phyloP scores from a whole-genome alignment of 2,329 filamentous ascomycete species.

The Zasmidium angulare region DNA sequence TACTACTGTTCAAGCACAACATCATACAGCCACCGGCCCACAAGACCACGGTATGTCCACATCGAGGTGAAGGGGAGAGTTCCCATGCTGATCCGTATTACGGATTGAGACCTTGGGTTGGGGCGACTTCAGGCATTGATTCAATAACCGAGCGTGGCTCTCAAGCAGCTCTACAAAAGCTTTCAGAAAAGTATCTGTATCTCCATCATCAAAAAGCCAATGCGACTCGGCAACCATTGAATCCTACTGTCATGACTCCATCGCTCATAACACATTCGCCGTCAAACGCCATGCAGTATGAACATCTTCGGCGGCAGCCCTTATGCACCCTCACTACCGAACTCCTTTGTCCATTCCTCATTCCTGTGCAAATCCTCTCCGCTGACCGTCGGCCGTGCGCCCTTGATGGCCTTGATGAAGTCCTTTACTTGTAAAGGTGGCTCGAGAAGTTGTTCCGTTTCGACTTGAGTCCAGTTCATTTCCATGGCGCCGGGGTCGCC shows the following conservation, averaged over 20 bases:
- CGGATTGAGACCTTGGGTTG: no score
- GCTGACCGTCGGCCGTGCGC: conserved; percentile 85
- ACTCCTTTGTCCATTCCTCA: conserved; percentile 92
- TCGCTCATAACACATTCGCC: neutral
- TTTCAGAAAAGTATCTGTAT: neutral
- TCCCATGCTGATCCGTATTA: no score
- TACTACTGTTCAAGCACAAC: no score
- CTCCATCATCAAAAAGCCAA: neutral
- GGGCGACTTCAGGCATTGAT: neutral
- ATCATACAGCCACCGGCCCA: no score
- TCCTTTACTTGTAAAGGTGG: conserved; percentile 86
- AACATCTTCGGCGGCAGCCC: neutral
- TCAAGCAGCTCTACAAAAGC: neutral
- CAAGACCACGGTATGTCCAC: neutral
- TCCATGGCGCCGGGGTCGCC: conserved; percentile 82
- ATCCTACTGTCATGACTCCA: conserved; percentile 1
- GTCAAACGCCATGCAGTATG: neutral
- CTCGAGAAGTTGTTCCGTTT: conserved; percentile 80
- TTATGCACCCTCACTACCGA: conserved; percentile 79
- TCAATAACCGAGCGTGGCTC: neutral
- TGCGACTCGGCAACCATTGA: neutral
- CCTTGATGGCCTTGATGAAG: conserved; percentile 88
- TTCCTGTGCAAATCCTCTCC: conserved; percentile 80
- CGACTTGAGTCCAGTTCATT: conserved; percentile 89
- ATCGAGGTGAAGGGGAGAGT: neutral